Evolutionary conservation across 495 filamentous ascomycete genomes (phyloP), one percentile per base, ranked within the genome.

Genomic region (Penicillium parvum): DNA sequence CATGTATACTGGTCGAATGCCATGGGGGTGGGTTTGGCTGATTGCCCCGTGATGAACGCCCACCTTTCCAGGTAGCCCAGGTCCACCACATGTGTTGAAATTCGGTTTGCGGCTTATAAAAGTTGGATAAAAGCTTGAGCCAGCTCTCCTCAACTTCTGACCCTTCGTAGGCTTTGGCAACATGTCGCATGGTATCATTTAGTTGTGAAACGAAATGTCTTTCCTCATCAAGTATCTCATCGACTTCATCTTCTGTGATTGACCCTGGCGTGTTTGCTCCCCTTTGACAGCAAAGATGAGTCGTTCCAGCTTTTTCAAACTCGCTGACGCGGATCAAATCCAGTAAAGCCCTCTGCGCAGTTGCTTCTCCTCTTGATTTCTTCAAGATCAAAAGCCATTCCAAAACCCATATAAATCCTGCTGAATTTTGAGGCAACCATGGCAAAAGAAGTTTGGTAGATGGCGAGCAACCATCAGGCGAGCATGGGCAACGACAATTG

Each of bases 141-240:
- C 35, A 38, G 5, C 21, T 3, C 9, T 26, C 35, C 26, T 25
- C 35, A 2, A 26, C n/a, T n/a, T n/a, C 12, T 7, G 11, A 17
- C 10, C 19, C 11, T 11, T 16, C 19, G 2, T 26, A 12, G 5
- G n/a, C 4, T 2, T 15, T 23, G 14, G 5, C 10, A 3, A 2
- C 4, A 25, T 38, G 9, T 3, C 21, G 15, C 35, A 38, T 38
- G 10, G 3, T 26, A n/a, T 25, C 3, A 14, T 38, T 15, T 4
- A 38, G 35, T 9, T 2, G 9, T 9, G 35, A 20, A 12, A 15
- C 35, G 2, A 38, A 38, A 1, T 38, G 20, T 26, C 17, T 26
- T 11, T 38, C 36, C 7, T 38, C 36, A 4, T 38, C 36, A 7
- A 38, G 23, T 16, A 38, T 38, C n/a, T 26, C 36, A 25, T 38